Percentiles rank a stretch among this genome's conserved stretches.
Conservation (phyloP, 306 rosid genomes). For the Malus asiatica region DNA sequence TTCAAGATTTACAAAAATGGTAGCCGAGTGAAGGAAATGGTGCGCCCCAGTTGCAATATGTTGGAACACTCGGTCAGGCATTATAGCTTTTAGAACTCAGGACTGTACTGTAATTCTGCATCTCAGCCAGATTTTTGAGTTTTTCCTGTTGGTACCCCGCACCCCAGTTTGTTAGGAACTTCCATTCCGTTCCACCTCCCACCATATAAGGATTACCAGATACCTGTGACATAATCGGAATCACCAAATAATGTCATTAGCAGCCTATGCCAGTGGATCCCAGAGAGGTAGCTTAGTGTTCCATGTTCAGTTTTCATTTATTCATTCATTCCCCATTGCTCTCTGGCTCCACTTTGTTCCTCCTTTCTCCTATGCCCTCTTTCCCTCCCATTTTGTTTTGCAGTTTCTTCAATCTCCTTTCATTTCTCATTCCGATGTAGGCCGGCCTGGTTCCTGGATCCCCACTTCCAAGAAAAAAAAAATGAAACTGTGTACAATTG, state of each 20-base stretch:
- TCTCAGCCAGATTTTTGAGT: conserved; percentile 21
- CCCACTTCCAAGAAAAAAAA: conserved; percentile 12
- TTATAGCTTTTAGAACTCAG: conserved; percentile 59
- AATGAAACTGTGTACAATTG: conserved; percentile 37
- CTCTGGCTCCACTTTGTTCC: conserved; percentile 51
- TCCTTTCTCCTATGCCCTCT: not conserved
- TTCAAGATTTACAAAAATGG: conserved; percentile 97
- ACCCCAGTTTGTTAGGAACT: conserved; percentile 27
- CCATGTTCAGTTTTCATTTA: conserved; percentile 59
- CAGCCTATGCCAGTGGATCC: conserved; percentile 51
- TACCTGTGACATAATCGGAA: conserved; percentile 50
- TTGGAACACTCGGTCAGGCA: conserved; percentile 91
- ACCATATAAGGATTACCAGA: conserved; percentile 35
- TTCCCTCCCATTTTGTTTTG: not conserved
- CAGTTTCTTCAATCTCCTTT: not conserved
- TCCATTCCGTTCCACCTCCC: conserved; percentile 41
- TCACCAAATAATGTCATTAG: conserved; percentile 51
- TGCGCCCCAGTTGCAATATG: conserved; percentile 79
- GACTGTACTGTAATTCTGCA: conserved; percentile 21
- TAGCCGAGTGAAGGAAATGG: conserved; percentile 66
- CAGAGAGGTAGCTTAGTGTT: conserved; percentile 57
- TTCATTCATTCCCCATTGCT: conserved; percentile 89
- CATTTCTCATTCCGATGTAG: conserved; percentile 22
- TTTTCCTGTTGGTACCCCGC: conserved; percentile 20
- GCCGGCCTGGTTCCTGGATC: conserved; percentile 36